Base-by-base conservation (phyloP, 2,329 filamentous ascomycete genomes). In the Aciculosporium take region DNA sequence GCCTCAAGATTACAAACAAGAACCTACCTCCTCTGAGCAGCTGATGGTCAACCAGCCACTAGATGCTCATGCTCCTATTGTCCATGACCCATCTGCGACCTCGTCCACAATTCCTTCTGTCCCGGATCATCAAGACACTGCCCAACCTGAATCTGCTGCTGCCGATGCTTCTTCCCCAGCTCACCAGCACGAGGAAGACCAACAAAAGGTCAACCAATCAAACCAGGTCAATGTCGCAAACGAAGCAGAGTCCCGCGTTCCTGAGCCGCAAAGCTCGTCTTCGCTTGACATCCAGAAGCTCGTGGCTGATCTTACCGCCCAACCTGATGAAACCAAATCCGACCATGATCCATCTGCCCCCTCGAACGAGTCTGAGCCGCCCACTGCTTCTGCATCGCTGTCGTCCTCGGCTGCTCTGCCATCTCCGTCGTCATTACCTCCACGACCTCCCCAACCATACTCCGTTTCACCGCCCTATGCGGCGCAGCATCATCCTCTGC, bases 391-490 rank as follows among this genome's bases (percentile, higher is more conserved):
- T 50, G 44, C 57, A 54, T 43, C 58, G 51, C 47, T 55, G 45
- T 46, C 53, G 42, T 45, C 55, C 36, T 46, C 56, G 40, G 53
- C 59, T 49, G 56, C 56, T 29, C 48, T 64, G 49, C 57, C 58
- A 48, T 53, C 56, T 25, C 53, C 62, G 30, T 55, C 66, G 46
- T 62, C 68, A 53, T 58, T 74, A 45, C 70, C 68, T 51, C 57
- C 67, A 42, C 63, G 64, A 51, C 67, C 66, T 38, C 66, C 66
- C 37, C 48, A 61, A 45, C 58, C 64, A 23, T 59, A 65, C 45
- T 54, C 56, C 44, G 49, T 52, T 41, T 48, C 59, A 47, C 59
- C 62, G 44, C 53, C 59, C 45, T 61, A 63, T 53, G 49, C 53
- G 31, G 60, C 62, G 34, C 60, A 62, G 42, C 55, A 61, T 47